A percentile compares a stretch with the other conserved stretches of the same genome.
Conservation (phyloP, 495 filamentous ascomycete genomes). For the Neurospora intermedia region DNA sequence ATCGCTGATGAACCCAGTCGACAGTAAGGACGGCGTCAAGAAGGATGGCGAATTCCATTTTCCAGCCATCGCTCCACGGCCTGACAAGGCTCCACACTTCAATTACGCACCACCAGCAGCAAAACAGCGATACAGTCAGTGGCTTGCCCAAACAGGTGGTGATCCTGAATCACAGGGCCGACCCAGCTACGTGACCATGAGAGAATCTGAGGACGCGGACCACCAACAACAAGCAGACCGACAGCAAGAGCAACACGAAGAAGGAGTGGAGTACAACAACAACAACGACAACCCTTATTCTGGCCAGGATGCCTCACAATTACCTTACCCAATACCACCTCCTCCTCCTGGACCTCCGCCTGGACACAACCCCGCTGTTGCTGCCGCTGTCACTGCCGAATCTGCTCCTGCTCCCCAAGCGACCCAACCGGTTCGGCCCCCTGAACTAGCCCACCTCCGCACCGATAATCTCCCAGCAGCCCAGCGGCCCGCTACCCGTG, state of each 20-base stretch:
- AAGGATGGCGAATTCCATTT: slow-evolving; percentile 43
- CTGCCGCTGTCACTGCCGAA: not conserved
- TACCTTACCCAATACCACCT: not conserved
- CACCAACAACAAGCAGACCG: slow-evolving; percentile 2
- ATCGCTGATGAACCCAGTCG: slow-evolving; percentile 1
- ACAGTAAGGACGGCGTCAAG: slow-evolving; percentile 17
- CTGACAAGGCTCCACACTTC: slow-evolving; percentile 34
- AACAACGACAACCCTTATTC: not conserved
- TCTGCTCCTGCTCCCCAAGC: not conserved
- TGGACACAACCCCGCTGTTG: not conserved
- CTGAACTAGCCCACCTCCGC: slow-evolving; percentile 42
- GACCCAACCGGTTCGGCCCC: slow-evolving; percentile 21
- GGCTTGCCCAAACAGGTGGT: slow-evolving; percentile 11
- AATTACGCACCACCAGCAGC: slow-evolving; percentile 41
- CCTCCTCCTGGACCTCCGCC: not conserved
- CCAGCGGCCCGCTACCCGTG: slow-evolving; percentile 15
- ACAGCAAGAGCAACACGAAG: slow-evolving; percentile 2
- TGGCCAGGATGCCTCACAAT: not conserved
- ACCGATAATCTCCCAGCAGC: slow-evolving; percentile 28
- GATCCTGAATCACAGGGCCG: slow-evolving; percentile 11
- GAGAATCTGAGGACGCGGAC: not conserved
- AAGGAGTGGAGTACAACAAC: slow-evolving; percentile 2
- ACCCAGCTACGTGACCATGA: slow-evolving; percentile 16
- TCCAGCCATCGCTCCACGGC: slow-evolving; percentile 33
- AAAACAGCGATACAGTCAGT: slow-evolving; percentile 24